These are phyloP conservation scores for Aspergillus hancockii DNA, from an alignment of 495 filamentous ascomycete genomes.

Conservation along the genomic window DNA sequence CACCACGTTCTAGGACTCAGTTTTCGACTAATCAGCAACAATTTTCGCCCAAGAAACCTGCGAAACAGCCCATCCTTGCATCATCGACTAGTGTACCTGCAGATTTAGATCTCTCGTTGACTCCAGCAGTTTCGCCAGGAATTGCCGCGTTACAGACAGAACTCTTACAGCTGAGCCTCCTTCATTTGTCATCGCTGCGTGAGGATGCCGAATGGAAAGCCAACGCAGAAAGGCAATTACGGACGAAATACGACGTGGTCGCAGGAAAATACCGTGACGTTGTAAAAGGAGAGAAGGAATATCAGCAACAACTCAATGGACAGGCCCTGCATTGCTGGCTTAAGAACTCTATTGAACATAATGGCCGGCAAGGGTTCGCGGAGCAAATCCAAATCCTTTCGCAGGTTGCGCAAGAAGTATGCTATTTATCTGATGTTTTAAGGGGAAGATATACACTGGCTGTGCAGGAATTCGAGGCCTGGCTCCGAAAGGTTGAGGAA, in stretches of 20 bases:
- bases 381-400: constrained; percentile 48
- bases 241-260: constrained; percentile 42
- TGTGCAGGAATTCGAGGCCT: constrained; percentile 43
- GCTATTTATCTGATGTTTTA: constrained; percentile 29
- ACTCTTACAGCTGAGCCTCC: constrained; percentile 69
- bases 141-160: constrained; percentile 66
- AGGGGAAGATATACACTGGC: constrained; percentile 36
- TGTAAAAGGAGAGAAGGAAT: constrained; percentile 35
- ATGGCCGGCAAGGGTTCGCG: constrained; percentile 31
- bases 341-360: constrained; percentile 32
- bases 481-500: constrained; percentile 40
- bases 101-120: constrained; percentile 21
- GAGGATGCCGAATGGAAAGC: constrained; percentile 37
- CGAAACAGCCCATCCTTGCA: constrained; percentile 55
- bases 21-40: constrained; percentile 72
- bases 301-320: constrained; percentile 43
- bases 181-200: constrained; percentile 53
- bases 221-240: constrained; percentile 35
- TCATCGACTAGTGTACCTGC: constrained; percentile 12
- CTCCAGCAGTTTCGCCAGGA: constrained; percentile 54
- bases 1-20: constrained; percentile 46
- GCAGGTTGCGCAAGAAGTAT: constrained; percentile 43
- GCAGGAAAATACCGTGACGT: constrained; percentile 35
- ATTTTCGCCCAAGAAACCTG: constrained; percentile 64
- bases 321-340: constrained; percentile 43